These are phyloP conservation scores for Calocera cornea DNA, from an alignment of 768 basidiomycete genomes.

Conservation along the genomic window DNA sequence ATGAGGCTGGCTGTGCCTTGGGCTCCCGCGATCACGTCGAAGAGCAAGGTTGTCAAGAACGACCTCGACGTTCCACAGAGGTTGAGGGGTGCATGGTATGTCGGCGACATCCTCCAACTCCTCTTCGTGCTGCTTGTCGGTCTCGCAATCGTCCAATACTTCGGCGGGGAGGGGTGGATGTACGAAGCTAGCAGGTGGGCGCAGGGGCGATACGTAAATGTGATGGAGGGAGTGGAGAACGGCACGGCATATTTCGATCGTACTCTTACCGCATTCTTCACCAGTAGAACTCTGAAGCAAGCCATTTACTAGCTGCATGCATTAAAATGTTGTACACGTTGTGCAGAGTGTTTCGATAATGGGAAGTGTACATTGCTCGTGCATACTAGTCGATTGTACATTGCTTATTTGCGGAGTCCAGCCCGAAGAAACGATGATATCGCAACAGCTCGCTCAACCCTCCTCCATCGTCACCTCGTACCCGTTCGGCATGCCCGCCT, in stretches of 20 bases:
- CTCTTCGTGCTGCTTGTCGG: not conserved
- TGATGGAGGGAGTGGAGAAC: not conserved
- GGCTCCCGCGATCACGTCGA: not conserved
- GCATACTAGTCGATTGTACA: not conserved
- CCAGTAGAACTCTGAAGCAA: not conserved
- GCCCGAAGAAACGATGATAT: not conserved
- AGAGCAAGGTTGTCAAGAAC: not conserved
- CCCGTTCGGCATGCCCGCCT: not conserved
- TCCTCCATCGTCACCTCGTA: conserved; percentile 1
- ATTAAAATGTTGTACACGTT: too few species aligned
- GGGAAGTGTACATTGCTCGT: not conserved
- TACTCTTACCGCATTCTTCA: not conserved
- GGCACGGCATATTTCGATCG: not conserved
- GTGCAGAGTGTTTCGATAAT: too few species aligned
- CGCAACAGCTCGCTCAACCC: not conserved
- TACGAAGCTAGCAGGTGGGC: not conserved
- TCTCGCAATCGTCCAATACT: not conserved
- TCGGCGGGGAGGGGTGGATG: not conserved
- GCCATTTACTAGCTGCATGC: not conserved
- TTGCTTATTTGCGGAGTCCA: not conserved
- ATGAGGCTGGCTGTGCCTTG: not conserved
- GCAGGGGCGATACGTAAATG: not conserved
- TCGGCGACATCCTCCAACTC: not conserved
- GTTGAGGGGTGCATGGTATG: not conserved
- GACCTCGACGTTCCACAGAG: not conserved